These are phyloP conservation scores for Penicillium sp. DNA, from an alignment of 2,329 filamentous ascomycete genomes.

Conservation along the genomic window DNA sequence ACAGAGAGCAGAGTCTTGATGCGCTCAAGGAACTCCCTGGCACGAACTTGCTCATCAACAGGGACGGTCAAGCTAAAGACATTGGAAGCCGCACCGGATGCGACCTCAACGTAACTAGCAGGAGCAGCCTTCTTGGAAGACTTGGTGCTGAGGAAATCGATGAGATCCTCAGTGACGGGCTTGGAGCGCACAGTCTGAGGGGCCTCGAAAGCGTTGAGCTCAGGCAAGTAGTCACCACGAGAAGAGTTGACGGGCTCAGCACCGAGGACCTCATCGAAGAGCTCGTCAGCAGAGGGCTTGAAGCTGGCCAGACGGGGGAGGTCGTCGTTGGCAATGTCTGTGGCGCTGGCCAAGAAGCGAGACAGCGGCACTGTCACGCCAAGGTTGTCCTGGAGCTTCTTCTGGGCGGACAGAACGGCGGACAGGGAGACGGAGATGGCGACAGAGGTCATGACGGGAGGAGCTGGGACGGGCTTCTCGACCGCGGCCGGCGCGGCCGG, in stretches of 20 bases:
- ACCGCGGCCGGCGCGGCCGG: slow-evolving; percentile 41
- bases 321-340: slow-evolving; percentile 83
- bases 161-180: slow-evolving; percentile 68
- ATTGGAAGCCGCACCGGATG: slow-evolving; percentile 61
- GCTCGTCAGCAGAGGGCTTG: slow-evolving; percentile 72
- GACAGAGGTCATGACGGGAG: slow-evolving; percentile 47
- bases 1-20: slow-evolving; percentile 81
- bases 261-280: slow-evolving; percentile 88
- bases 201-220: slow-evolving; percentile 60
- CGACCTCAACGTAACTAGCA: slow-evolving; percentile 33
- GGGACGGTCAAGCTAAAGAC: slow-evolving; percentile 81
- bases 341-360: slow-evolving; percentile 82
- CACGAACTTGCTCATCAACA: slow-evolving; percentile 78
- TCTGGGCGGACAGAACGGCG: slow-evolving; percentile 77
- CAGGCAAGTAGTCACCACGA: slow-evolving; percentile 70
- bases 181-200: slow-evolving; percentile 33
- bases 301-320: slow-evolving; percentile 69
- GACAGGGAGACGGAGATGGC: slow-evolving; percentile 76
- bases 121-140: slow-evolving; percentile 36
- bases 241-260: slow-evolving; percentile 44
- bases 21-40: slow-evolving; percentile 78
- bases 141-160: slow-evolving; percentile 72
- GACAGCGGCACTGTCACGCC: slow-evolving; percentile 81
- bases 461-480: slow-evolving; percentile 28
- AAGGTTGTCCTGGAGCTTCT: slow-evolving; percentile 73